Conservation (phyloP, 2,329 filamentous ascomycete genomes). For the Diaporthe caulivora region DNA sequence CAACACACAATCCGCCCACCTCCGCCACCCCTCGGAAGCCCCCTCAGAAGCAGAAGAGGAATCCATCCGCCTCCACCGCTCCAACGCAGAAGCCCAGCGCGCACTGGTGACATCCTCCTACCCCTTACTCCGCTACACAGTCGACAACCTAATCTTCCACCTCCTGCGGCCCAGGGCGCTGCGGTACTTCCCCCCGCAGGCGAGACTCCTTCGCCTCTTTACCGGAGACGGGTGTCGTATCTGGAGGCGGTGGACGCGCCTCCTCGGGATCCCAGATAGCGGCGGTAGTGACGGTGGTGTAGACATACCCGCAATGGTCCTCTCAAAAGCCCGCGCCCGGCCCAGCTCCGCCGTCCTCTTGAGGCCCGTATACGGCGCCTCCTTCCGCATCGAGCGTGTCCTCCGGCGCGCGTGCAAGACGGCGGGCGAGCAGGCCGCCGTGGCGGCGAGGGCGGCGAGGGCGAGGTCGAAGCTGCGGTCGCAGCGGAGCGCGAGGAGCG, state of each 20-base stretch:
- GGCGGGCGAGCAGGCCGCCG: slow-evolving; percentile 34
- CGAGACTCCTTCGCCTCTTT: slow-evolving; percentile 43
- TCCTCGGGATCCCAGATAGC: slow-evolving; percentile 42
- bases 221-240: slow-evolving; percentile 46
- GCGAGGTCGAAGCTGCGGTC: background rate
- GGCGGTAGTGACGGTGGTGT: background rate
- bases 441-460: background rate
- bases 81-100: slow-evolving; percentile 44
- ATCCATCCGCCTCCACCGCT: slow-evolving; percentile 32
- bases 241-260: slow-evolving; percentile 50
- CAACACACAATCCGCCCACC: background rate
- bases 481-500: background rate
- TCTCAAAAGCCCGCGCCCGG: slow-evolving; percentile 40
- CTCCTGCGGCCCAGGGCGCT: slow-evolving; percentile 47
- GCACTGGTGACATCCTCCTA: slow-evolving; percentile 47
- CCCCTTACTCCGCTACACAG: slow-evolving; percentile 50
- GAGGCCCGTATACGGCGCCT: slow-evolving; percentile 48
- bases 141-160: slow-evolving; percentile 49
- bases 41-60: background rate
- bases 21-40: background rate
- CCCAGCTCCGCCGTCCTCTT: slow-evolving; percentile 42
- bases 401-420: slow-evolving; percentile 44
- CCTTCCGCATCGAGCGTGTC: slow-evolving; percentile 48
- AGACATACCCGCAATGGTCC: slow-evolving; percentile 42
- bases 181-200: slow-evolving; percentile 50